Evolutionary conservation across 78 protist species (phyloP), one percentile per base, ranked within the genome.

Genomic region (Monocercomonoides exilis): DNA sequence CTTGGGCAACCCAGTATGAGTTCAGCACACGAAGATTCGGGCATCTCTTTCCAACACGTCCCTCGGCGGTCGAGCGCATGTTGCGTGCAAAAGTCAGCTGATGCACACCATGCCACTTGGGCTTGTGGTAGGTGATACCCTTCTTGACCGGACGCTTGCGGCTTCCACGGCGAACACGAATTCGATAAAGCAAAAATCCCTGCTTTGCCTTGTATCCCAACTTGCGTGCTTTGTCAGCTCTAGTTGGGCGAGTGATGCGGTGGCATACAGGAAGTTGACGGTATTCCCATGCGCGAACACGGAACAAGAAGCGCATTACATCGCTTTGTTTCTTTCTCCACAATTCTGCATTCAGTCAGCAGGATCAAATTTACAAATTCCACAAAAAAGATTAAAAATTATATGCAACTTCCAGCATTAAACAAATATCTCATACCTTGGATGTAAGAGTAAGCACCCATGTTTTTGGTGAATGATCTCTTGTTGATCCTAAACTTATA

Each of bases 161-260:
- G 88, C 94, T 94, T 86, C 99, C 99, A 45, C 98, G 96, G 90
- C 98, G 93, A 63, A 98, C 94, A 85, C 98, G 97, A 70, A 85
- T 46, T 21, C 96, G 93, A 92, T 93, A 93, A 45, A 96, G 88
- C 70, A 92, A 91, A 82, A 85, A 91, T 38, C 98, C 98, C 91
- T 94, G 99, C 95, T 96, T 96, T 87, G 98, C 97, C 95, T 96
- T 96, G 98, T 96, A 98, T 87, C 99, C 99, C 46, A 98, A 94
- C 46, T 92, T 91, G 89, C 98, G 94, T 35, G 99, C 99, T 93
- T 97, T 97, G 92, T 97, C 99, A 32, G 99, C 97, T 86, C 99
- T 94, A 29, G 98, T 92, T 64, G 99, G 99, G 87, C 91, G 95
- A 38, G 95, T 1, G 70, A 94, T 94, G 86, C 99, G 97, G 86